Evolutionary conservation across 2,329 filamentous ascomycete species (phyloP), one percentile per base, ranked within the genome.

Genomic region (Laburnicola sp.): DNA sequence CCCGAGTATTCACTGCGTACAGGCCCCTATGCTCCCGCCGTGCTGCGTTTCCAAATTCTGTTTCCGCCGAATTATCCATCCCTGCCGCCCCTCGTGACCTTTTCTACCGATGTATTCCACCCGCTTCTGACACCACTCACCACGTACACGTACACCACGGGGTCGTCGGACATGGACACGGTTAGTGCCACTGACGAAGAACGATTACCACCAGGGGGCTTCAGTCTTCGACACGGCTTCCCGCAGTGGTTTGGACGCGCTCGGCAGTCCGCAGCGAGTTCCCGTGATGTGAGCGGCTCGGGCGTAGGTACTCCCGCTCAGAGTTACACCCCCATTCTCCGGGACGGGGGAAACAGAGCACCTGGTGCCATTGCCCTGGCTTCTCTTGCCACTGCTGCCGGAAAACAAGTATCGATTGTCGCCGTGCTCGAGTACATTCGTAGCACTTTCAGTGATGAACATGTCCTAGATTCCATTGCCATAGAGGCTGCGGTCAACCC

Each of bases 81-180:
- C 45, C 76, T 89, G 21, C 89, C 93, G 44, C 94, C 94, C 7
- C 79, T 92, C 16, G 84, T 99, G 59, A 93, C 87, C 48, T 96
- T 99, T 73, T 83, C 85, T 39, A 95, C 90, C 61, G 93, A 97
- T 70, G 87, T 97, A 60, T 99, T 97, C 72, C 93, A 99, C 71
- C 93, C 93, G 16, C 80, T 99, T 36, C 86, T 97, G 60, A 91
- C 92, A 6, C 92, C 94, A 32, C 80, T 95, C 55, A 96, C 91
- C n/a, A 96, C 91, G 2, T 95, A 96, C 74, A 94, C 90, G 68
- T 95, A 96, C 76, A 88, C 90, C 36, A 91, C 89, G 55, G 86
- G 88, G 25, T 70, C 71, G 50, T 84, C 88, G 31, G 84, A 88
- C 54, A 86, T 86, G 54, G 89, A 89, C 41, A 90, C 89, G 0